phyloP scores from a whole-genome alignment of 176 grass and related monocot species.

The Ananas comosus region DNA sequence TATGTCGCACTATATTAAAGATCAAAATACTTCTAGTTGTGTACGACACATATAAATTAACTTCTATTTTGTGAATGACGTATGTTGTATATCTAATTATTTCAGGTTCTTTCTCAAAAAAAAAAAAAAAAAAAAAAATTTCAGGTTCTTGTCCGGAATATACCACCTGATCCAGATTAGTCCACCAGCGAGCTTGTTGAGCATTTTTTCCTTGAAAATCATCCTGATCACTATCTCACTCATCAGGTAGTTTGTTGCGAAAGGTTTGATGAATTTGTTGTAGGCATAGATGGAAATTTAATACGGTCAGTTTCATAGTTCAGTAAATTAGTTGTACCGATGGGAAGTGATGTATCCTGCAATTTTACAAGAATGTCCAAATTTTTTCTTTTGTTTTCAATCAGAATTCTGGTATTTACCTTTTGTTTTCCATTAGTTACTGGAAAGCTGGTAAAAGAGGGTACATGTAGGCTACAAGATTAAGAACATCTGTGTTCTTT shows the following conservation, averaged over 20 bases:
- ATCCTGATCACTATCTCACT: constrained; percentile 82
- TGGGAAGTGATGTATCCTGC: background rate
- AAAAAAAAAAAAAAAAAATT: too few relatives aligned
- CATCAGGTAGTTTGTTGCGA: constrained; percentile 62
- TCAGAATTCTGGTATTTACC: background rate
- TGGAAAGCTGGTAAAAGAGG: background rate
- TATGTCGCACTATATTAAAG: background rate
- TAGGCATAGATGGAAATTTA: constrained; percentile 12
- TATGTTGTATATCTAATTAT: constrained; percentile 20
- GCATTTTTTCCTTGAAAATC: constrained; percentile 98
- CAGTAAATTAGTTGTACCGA: background rate
- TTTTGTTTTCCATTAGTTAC: background rate
- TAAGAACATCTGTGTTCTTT: background rate
- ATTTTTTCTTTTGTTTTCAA: background rate
- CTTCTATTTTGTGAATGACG: constrained; percentile 7
- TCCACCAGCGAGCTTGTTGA: constrained; percentile 79
- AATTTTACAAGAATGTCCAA: background rate
- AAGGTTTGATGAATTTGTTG: constrained; percentile 2
- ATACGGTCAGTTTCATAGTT: background rate
- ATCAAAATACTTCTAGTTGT: background rate
- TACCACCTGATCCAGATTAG: constrained; percentile 83
- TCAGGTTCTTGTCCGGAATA: constrained; percentile 90
- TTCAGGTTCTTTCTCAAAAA: constrained; percentile 92
- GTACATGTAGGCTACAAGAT: background rate
- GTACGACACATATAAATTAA: too few relatives aligned